Conservation (phyloP, 2,329 filamentous ascomycete species). For the Verticillium zaregamsianum region DNA sequence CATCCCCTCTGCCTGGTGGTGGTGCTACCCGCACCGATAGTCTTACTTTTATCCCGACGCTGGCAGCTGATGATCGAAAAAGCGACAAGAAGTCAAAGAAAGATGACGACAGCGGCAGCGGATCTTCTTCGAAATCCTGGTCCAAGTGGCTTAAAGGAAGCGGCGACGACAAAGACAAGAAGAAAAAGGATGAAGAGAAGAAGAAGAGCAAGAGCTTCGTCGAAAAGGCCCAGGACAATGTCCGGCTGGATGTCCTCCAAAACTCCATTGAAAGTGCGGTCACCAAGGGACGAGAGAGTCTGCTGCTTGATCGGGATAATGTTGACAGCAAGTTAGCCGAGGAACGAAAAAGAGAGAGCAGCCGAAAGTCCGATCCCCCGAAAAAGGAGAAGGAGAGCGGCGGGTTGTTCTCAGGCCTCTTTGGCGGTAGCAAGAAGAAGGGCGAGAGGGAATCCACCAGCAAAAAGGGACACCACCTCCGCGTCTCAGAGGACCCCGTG, state of each 20-base stretch:
- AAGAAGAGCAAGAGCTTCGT: conserved; percentile 56
- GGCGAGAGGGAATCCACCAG: conserved; percentile 67
- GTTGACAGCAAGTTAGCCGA: conserved; percentile 69
- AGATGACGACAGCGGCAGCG: conserved; percentile 56
- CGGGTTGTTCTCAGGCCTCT: conserved; percentile 87
- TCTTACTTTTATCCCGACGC: conserved; percentile 75
- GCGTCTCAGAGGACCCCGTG: conserved; percentile 73
- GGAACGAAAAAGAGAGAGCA: conserved; percentile 77
- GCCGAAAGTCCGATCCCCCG: conserved; percentile 63
- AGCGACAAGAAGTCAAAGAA: conserved; percentile 72
- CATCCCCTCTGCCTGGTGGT: conserved; percentile 67
- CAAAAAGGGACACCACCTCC: conserved; percentile 71
- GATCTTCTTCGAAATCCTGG: conserved; percentile 65
- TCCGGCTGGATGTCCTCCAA: conserved; percentile 81
- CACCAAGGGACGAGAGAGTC: conserved; percentile 70
- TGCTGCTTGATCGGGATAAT: conserved; percentile 76
- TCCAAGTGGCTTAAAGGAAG: conserved; percentile 84
- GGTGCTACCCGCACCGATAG: conserved; percentile 66
- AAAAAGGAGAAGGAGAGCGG: conserved; percentile 94
- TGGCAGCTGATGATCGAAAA: conserved; percentile 66
- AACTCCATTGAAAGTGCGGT: conserved; percentile 72
- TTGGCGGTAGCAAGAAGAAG: conserved; percentile 87
- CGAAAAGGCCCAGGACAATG: conserved; percentile 68
- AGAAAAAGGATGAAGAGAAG: conserved; percentile 61
- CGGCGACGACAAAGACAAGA: conserved; percentile 64